Percentiles rank a stretch among this genome's conserved stretches.
These are phyloP conservation scores for Coemansia sp. DNA, from an alignment of 192 early-diverging fungal species.

Conservation along the genomic window DNA sequence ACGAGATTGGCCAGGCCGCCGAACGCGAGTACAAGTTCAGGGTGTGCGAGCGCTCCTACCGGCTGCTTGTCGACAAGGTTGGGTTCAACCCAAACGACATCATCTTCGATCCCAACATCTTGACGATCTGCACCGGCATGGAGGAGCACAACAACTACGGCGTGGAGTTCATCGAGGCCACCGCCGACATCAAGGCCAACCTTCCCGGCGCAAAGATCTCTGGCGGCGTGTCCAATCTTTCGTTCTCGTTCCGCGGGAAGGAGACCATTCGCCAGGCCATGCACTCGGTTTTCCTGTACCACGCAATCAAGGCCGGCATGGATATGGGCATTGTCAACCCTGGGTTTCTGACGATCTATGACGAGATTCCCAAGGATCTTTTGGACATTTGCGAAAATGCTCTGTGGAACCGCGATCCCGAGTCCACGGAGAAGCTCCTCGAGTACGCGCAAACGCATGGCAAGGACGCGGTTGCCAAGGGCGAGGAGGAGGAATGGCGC, in stretches of 20 bases:
- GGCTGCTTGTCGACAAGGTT: slow-evolving; percentile 80
- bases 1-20: slow-evolving; percentile 92
- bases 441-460: slow-evolving; percentile 83
- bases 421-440: slow-evolving; percentile 93
- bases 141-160: slow-evolving; percentile 97
- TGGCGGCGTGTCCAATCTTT: slow-evolving; percentile 97
- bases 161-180: slow-evolving; percentile 89
- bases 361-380: slow-evolving; percentile 94
- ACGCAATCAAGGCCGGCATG: slow-evolving; percentile 83
- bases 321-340: slow-evolving; percentile 99
- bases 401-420: slow-evolving; percentile 88
- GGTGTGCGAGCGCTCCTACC: slow-evolving; percentile 90
- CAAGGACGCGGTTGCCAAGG: slow-evolving; percentile 67
- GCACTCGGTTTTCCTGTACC: slow-evolving; percentile 94
- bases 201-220: slow-evolving; percentile 91
- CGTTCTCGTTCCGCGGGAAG: slow-evolving; percentile 97
- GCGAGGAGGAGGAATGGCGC: slow-evolving; percentile 88
- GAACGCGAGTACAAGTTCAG: slow-evolving; percentile 81
- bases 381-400: slow-evolving; percentile 91
- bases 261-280: slow-evolving; percentile 90
- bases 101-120: slow-evolving; percentile 91
- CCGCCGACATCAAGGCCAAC: slow-evolving; percentile 71
- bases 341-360: slow-evolving; percentile 93
- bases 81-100: slow-evolving; percentile 88
- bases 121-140: slow-evolving; percentile 96